Evolutionary conservation across 1,284 basidiomycete genomes (phyloP).

Genomic region (Rhodotorula sp.): DNA sequence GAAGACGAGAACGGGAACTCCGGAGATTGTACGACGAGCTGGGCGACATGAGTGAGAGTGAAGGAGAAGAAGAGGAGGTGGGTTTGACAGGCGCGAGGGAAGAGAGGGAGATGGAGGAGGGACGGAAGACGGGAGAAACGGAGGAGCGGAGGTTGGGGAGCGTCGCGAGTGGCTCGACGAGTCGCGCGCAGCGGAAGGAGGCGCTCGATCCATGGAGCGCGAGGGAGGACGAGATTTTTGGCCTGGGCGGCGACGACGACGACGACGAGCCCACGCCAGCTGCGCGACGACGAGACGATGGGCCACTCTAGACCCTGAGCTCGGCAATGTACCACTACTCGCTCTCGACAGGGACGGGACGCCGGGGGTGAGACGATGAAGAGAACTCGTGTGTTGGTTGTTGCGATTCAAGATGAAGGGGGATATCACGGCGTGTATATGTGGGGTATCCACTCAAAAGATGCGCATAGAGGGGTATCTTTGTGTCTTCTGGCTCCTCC

Average conservation of each 20-base stretch:
- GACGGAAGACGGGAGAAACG: neutral
- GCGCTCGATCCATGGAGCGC: constrained; percentile 14
- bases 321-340: neutral
- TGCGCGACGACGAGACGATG: neutral
- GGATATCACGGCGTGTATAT: constrained; percentile 10
- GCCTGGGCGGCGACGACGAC: constrained; percentile 14
- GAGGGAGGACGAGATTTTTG: constrained; percentile 20
- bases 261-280: neutral
- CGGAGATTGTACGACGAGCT: constrained; percentile 16
- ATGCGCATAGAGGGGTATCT: constrained; percentile 1
- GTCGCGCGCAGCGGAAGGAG: neutral
- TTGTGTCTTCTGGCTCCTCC: neutral
- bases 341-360: neutral
- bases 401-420: neutral
- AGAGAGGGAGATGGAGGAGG: constrained; percentile 14
- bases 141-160: neutral
- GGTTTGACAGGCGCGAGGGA: neutral
- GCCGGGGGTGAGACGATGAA: neutral
- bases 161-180: too few species aligned
- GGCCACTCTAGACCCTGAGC: neutral
- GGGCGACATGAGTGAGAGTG: constrained; percentile 8
- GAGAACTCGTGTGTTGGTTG: too few species aligned
- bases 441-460: neutral
- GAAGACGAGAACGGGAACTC: constrained; percentile 14
- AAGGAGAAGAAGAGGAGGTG: constrained; percentile 4